A percentile compares a stretch with the other conserved stretches of the same genome.
Evolutionary conservation across 805 yeast genomes (phyloP).

Genomic region (Nakazawaea siamensis): DNA sequence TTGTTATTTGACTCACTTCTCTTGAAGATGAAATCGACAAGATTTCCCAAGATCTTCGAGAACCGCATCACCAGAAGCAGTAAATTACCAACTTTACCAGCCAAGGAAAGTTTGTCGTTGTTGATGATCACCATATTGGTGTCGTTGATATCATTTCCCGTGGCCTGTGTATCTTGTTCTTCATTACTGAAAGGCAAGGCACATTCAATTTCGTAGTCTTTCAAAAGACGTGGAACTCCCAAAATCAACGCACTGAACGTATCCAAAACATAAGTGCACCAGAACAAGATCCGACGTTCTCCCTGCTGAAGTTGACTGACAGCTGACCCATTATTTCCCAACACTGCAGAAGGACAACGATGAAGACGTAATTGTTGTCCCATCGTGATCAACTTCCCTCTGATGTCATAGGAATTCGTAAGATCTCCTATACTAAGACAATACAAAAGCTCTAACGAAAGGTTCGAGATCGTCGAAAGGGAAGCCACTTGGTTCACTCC

Average conservation of each 20-base stretch:
- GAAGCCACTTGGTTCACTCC: constrained; percentile 55
- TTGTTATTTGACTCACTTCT: constrained; percentile 33
- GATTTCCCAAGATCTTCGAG: constrained; percentile 64
- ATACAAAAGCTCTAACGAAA: constrained; percentile 61
- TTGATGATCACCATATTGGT: constrained; percentile 51
- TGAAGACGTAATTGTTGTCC: constrained; percentile 80
- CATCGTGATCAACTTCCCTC: constrained; percentile 75
- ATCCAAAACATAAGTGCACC: constrained; percentile 79
- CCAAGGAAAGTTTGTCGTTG: constrained; percentile 50
- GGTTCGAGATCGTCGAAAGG: constrained; percentile 60
- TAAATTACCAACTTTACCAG: constrained; percentile 60
- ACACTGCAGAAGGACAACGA: constrained; percentile 78
- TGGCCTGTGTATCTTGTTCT: constrained; percentile 16
- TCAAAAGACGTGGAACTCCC: constrained; percentile 76
- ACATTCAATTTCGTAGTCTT: constrained; percentile 80
- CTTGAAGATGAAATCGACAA: constrained; percentile 63
- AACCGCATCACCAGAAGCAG: constrained; percentile 62
- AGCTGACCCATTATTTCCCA: constrained; percentile 56
- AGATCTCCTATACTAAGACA: constrained; percentile 69
- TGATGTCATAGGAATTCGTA: constrained; percentile 61
- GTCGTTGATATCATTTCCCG: constrained; percentile 28
- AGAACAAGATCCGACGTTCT: constrained; percentile 72
- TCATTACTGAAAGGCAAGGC: constrained; percentile 63
- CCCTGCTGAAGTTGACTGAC: constrained; percentile 69
- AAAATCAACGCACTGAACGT: constrained; percentile 64